Evolutionary conservation across 345 rosid species (phyloP).

Genomic region (Aethionema arabicum): DNA sequence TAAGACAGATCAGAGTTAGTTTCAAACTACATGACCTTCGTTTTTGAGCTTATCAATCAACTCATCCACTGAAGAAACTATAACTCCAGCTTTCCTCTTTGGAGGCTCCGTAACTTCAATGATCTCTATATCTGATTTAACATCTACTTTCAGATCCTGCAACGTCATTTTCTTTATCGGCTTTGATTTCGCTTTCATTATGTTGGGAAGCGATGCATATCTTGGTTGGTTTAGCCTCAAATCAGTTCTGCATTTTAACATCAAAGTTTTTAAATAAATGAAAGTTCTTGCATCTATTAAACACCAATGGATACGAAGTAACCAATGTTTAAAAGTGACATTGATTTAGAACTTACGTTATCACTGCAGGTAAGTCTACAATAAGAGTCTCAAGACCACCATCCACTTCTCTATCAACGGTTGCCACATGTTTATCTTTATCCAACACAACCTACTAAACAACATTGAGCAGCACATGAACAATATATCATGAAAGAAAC

Average conservation of each 20-base stretch:
- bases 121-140: constrained; percentile 61
- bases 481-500: background rate
- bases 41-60: constrained; percentile 72
- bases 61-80: constrained; percentile 69
- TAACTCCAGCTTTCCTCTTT: constrained; percentile 72
- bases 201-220: constrained; percentile 91
- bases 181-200: constrained; percentile 93
- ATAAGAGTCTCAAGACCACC: constrained; percentile 86
- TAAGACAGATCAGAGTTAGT: background rate
- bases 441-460: constrained; percentile 76
- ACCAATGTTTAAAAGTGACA: background rate
- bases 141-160: constrained; percentile 60
- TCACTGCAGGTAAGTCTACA: constrained; percentile 81
- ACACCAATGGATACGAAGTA: background rate
- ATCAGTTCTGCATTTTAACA: constrained; percentile 61
- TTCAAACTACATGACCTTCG: constrained; percentile 71
- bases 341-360: constrained; percentile 51
- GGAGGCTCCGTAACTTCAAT: constrained; percentile 74
- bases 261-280: background rate
- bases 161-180: constrained; percentile 68
- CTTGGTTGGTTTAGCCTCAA: constrained; percentile 93
- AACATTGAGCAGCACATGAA: constrained; percentile 14
- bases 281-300: background rate
- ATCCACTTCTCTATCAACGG: constrained; percentile 92
- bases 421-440: constrained; percentile 65